These are phyloP conservation scores for Goffeauzyma gilvescens DNA, from an alignment of 768 basidiomycete genomes.

Conservation along the genomic window DNA sequence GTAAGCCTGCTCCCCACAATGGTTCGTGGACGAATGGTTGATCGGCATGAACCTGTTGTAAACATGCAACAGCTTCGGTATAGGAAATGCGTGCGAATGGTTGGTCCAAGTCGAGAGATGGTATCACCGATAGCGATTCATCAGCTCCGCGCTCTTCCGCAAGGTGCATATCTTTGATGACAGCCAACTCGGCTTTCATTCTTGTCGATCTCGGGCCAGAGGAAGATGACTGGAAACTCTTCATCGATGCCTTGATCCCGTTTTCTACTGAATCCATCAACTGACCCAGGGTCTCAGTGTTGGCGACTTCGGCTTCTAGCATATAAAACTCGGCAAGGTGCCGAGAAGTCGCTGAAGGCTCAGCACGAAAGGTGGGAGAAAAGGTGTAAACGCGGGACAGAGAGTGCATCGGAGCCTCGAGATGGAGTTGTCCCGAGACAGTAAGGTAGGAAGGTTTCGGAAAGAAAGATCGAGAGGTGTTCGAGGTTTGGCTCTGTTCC, in stretches of 20 bases:
- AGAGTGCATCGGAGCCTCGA: constrained; percentile 65
- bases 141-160: constrained; percentile 15
- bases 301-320: constrained; percentile 88
- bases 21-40: constrained; percentile 42
- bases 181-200: constrained; percentile 9
- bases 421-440: constrained; percentile 87
- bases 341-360: constrained; percentile 66
- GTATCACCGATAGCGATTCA: constrained; percentile 32
- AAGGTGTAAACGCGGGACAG: constrained; percentile 76
- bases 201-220: background rate
- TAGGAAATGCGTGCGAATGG: constrained; percentile 64
- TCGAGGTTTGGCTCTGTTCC: constrained; percentile 6
- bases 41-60: constrained; percentile 32
- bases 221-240: no score
- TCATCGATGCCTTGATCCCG: constrained; percentile 35
- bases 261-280: constrained; percentile 45
- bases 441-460: constrained; percentile 49
- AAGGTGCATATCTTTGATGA: constrained; percentile 10
- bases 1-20: constrained; percentile 50
- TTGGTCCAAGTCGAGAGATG: constrained; percentile 34
- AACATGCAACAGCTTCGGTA: constrained; percentile 48
- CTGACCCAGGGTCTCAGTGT: constrained; percentile 36
- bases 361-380: constrained; percentile 84
- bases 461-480: constrained; percentile 13
- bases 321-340: constrained; percentile 98